Evolutionary conservation across 2,329 filamentous ascomycete species (phyloP).

Genomic region (Apiospora saccharicola): DNA sequence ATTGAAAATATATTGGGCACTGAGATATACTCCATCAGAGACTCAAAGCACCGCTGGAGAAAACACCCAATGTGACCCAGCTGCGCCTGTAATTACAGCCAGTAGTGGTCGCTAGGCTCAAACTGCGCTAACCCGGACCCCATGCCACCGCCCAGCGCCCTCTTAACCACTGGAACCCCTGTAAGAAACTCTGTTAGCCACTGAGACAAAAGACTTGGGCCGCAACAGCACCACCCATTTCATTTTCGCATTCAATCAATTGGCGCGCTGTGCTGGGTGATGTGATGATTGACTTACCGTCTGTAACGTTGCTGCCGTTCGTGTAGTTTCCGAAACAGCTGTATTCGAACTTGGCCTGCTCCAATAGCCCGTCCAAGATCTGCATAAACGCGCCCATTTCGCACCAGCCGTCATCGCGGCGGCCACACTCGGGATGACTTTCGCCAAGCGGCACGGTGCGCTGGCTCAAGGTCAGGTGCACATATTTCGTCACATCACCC

Average conservation of each 20-base stretch:
- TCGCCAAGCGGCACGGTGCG: constrained; percentile 73
- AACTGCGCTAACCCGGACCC: constrained; percentile 13
- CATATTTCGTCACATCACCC: constrained; percentile 65
- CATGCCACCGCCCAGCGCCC: constrained; percentile 24
- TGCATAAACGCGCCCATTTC: constrained; percentile 73
- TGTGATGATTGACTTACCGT: constrained; percentile 10
- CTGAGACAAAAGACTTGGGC: not conserved
- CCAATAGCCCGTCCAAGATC: constrained; percentile 65
- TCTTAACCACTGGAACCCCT: constrained; percentile 22
- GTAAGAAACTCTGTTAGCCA: not conserved
- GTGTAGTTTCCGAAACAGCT: constrained; percentile 70
- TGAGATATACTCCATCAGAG: not conserved
- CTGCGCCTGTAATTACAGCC: not conserved
- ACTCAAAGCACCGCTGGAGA: too few species aligned
- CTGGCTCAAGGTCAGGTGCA: constrained; percentile 79
- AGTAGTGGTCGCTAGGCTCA: constrained; percentile 19
- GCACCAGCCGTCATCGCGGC: constrained; percentile 78
- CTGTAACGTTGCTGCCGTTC: constrained; percentile 8
- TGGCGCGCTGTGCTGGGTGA: too few species aligned
- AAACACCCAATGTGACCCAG: not conserved
- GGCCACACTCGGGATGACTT: constrained; percentile 68
- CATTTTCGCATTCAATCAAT: too few species aligned
- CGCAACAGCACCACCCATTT: not conserved
- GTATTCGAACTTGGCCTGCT: constrained; percentile 67
- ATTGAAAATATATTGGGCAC: too few species aligned